Evolutionary conservation across 192 early-diverging fungal species (phyloP), one percentile per base, ranked within the genome.

Genomic region (Diversispora eburnea): DNA sequence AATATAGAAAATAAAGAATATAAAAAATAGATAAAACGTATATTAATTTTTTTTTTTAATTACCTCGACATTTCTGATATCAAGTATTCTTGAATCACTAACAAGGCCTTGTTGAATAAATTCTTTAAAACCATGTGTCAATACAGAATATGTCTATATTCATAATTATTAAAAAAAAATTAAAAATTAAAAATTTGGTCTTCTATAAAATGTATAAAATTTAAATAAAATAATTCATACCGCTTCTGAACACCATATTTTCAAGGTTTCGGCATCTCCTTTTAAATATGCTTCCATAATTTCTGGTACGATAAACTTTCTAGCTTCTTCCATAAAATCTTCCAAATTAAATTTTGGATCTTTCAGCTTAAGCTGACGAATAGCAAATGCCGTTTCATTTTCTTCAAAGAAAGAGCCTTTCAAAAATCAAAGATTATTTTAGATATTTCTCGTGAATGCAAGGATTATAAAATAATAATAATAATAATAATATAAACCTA

Each of bases 191-290:
- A 46, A 0, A 5, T 22, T n/a, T 19, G 4, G 12, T 42, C 19
- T 41, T 39, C 4, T 13, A 17, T 47, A 47, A 61, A 48, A 20
- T 41, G 4, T 6, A 49, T 15, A 1, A 59, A 70, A 75, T 19
- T 3, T 25, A 10, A 65, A 33, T n/a, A 13, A 76, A 62, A 15
- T 57, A 48, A 12, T 2, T 79, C 83, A 77, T 81, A 93, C 92
- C 72, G 89, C 91, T 82, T 99, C 98, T 10, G 92, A 94, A 84
- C 95, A 97, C 96, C 98, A 99, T 61, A 89, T 80, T 77, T 88
- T 87, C 55, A 99, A 85, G 5, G 91, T 91, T 70, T 86, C 90
- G 2, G 85, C 82, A 74, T 98, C 95, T 45, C 91, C 88, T 72
- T 90, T 91, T 66, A 99, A 78, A 57, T 96, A 95, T 0, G 95